Base-by-base conservation (phyloP, 306 rosid species). In the Notholithocarpus densiflorus region DNA sequence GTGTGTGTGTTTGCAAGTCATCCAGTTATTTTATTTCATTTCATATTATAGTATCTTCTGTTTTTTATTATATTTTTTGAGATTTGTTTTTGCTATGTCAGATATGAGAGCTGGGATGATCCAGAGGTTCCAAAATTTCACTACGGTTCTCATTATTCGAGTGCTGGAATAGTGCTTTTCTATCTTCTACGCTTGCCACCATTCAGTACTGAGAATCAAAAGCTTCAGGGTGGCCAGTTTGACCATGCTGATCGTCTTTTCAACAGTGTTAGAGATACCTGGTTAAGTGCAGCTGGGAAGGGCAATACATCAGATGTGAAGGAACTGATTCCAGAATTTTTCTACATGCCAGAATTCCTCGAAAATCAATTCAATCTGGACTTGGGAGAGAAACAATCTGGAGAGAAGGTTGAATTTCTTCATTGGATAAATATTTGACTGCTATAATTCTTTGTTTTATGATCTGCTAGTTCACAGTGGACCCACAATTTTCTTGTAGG, bases 231-330 rank as follows among this genome's bases (percentile, higher is more conserved):
- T 73, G 99, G 99, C 73, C 99, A 96, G 88, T 96, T 96, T 84
- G 99, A 96, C 82, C 99, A 96, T 88, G 99, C 99, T 74, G 99
- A 96, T 90, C 98, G 99, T 75, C 99, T 96, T 87, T 96, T 96
- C 84, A 93, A 96, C 77, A 89, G 99, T 78, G 80, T 96, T 87
- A 82, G 87, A 86, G 99, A 96, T 82, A 96, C 99, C 77, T 96
- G 99, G 99, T 79, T 78, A 68, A 96, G 99, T 87, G 98, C 99
- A 60, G 97, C 99, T 84, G 98, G 98, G 79, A 96, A 88, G 83
- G 99, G 99, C 61, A 96, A 96, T 84, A 96, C 99, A 71, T 96
- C 99, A 55, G 98, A 96, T 78, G 99, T 96, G 88, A 96, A 96
- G 88, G 99, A 96, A 84, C 85, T 96, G 79, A 93, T 96, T 87